phyloP scores from a whole-genome alignment of 768 basidiomycete genomes.

The Termitomyces sp. region DNA sequence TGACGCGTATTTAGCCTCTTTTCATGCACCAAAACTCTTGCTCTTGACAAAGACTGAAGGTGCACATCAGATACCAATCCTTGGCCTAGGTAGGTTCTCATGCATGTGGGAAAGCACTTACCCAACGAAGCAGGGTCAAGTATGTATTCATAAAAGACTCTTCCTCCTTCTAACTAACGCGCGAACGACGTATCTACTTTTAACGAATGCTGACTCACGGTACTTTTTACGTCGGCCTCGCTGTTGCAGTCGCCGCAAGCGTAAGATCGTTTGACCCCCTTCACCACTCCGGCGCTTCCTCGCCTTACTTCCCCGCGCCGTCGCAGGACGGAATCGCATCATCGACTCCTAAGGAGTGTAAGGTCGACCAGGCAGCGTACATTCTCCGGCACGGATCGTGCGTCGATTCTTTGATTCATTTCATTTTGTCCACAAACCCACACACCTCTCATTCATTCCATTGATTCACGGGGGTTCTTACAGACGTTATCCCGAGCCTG shows the following conservation, averaged over 20 bases:
- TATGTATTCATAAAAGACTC: no score
- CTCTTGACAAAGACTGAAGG: neutral
- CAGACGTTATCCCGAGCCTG: constrained; percentile 38
- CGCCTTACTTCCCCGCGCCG: constrained; percentile 40
- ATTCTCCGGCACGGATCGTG: constrained; percentile 39
- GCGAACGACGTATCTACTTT: neutral
- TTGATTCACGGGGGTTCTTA: no score
- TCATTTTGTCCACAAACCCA: no score
- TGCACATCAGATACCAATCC: neutral
- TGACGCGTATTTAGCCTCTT: neutral
- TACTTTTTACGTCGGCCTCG: neutral
- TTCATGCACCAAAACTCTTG: no score
- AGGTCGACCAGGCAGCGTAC: constrained; percentile 39
- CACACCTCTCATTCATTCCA: no score
- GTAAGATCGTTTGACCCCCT: constrained; percentile 27
- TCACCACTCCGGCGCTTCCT: constrained; percentile 37
- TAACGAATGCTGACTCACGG: neutral
- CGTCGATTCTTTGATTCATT: constrained; percentile 3
- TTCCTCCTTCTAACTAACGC: neutral
- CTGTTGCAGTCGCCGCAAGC: neutral
- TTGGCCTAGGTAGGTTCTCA: neutral
- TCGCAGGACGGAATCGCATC: constrained; percentile 27
- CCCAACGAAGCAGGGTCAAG: neutral
- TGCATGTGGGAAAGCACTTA: neutral
- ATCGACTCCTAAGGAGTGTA: constrained; percentile 30